Percentiles rank a stretch among this genome's conserved stretches.
phyloP scores from a whole-genome alignment of 2,329 filamentous ascomycete species.

The Calonectria leucothoes region DNA sequence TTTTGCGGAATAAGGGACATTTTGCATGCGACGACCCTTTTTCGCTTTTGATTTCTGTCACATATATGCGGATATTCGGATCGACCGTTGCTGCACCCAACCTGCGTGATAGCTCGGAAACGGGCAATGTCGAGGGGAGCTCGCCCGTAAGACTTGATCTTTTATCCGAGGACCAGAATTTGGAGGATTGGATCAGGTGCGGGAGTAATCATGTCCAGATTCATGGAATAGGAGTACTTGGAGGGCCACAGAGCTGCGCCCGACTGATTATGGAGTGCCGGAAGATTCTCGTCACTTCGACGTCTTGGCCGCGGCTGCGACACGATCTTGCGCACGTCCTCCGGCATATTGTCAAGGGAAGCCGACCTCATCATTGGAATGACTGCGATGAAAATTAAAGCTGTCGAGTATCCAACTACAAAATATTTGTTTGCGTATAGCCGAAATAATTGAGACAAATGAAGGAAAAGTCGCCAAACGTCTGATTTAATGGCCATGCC shows the following conservation, averaged over 20 bases:
- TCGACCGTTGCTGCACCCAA: neutral
- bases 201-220: neutral
- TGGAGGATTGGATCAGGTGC: neutral
- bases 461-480: neutral
- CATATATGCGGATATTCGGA: neutral
- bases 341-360: neutral
- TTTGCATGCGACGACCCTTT: neutral
- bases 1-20: neutral
- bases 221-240: neutral
- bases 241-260: neutral
- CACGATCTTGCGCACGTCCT: neutral
- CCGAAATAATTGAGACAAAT: neutral
- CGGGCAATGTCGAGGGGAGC: neutral
- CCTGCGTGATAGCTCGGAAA: neutral
- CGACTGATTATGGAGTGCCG: neutral
- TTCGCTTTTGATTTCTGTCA: neutral
- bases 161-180: neutral
- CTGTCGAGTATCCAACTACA: neutral
- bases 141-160: neutral
- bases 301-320: neutral
- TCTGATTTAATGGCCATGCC: neutral
- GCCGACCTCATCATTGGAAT: neutral
- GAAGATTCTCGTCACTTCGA: neutral
- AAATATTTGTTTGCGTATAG: neutral
- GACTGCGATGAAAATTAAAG: neutral